Evolutionary conservation across 208 protist species (phyloP), one percentile per base, ranked within the genome.

Genomic region (Leishmania lainsoni): DNA sequence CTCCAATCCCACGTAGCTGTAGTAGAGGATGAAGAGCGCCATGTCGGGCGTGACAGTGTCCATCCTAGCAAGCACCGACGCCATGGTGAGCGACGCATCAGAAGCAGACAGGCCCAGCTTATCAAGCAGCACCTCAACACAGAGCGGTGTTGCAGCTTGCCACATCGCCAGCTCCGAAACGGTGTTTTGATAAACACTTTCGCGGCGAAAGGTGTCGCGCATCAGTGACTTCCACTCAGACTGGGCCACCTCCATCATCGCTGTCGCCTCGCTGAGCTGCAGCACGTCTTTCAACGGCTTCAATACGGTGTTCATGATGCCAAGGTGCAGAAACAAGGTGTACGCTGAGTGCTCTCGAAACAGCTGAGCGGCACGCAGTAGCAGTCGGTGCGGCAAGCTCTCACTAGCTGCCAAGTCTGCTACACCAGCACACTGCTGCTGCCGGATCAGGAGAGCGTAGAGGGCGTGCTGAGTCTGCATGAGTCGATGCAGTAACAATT

Each of bases 11-110:
- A 71, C 61, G 59, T 87, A 84, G 52, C 71, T 79, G 74, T 86
- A 93, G 84, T 95, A 95, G 16, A 95, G 83, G 12, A 95, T 76
- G 70, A 95, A 86, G 58, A 95, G 84, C 45, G 86, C 92, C 52
- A 88, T 76, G 56, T 83, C 87, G 4, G 90, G 78, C 9, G 78
- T 81, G 68, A 92, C 78, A 49, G 75, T 59, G 51, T 79, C 78
- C 75, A 88, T 84, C 54, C 80, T 81, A 26, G 77, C 56, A 12
- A 92, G 71, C 49, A 90, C 80, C 20, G 69, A 59, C 39, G 84
- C 66, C 80, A 94, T 66, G 26, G 84, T 87, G 32, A 65, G 61
- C 20, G 79, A 75, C 29, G 80, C 68, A 58, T 87, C 80, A 56
- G 80, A 78, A 10, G 76, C 61, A 0, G 83, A 78, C 12, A 87